phyloP scores from a whole-genome alignment of 306 rosid genomes.

The Quercus aquifolioides region DNA sequence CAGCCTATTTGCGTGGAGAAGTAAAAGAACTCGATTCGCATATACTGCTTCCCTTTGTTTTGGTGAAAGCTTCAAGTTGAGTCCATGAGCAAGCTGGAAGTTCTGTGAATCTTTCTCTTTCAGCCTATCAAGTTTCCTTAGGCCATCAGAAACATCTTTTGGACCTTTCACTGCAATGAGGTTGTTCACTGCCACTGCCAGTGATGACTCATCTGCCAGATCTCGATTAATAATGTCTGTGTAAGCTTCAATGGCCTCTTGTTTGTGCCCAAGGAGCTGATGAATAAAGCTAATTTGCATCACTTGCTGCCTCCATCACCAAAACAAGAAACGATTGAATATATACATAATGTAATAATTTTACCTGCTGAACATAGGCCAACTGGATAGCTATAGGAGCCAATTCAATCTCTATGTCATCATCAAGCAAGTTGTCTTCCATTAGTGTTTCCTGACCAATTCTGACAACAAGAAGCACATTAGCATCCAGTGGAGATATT shows the following conservation, averaged over 20 bases:
- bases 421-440: slow-evolving; percentile 79
- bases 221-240: slow-evolving; percentile 64
- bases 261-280: slow-evolving; percentile 79
- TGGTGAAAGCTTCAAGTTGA: slow-evolving; percentile 69
- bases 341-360: slow-evolving; percentile 1
- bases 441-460: slow-evolving; percentile 78
- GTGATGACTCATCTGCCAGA: slow-evolving; percentile 77
- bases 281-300: slow-evolving; percentile 34
- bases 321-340: slow-evolving; percentile 6
- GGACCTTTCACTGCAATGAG: slow-evolving; percentile 76
- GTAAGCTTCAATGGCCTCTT: slow-evolving; percentile 75
- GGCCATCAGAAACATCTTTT: slow-evolving; percentile 92
- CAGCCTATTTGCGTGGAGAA: slow-evolving; percentile 83
- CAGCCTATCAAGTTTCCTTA: slow-evolving; percentile 81
- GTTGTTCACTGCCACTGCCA: slow-evolving; percentile 92
- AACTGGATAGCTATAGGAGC: slow-evolving; percentile 91
- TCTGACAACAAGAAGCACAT: slow-evolving; percentile 44
- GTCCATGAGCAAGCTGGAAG: slow-evolving; percentile 68
- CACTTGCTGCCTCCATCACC: slow-evolving; percentile 5
- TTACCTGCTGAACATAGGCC: slow-evolving; percentile 93
- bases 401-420: slow-evolving; percentile 80
- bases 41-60: slow-evolving; percentile 78
- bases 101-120: slow-evolving; percentile 71
- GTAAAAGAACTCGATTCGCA: slow-evolving; percentile 77
- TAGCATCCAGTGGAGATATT: slow-evolving; percentile 2